phyloP scores from a whole-genome alignment of 345 rosid genomes.

The Trapa incisa region DNA sequence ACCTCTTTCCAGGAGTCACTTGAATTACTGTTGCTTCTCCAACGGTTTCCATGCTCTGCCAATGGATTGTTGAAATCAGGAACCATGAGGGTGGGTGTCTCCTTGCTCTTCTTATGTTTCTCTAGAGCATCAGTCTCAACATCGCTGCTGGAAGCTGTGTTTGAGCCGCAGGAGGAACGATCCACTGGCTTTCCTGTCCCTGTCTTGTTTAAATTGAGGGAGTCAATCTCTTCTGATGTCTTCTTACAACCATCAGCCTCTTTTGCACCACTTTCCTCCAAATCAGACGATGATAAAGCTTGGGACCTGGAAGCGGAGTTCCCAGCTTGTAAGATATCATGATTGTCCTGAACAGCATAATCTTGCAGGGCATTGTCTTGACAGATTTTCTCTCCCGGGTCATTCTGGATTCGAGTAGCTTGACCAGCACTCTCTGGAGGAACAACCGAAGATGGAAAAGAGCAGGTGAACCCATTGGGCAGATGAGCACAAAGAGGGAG shows the following conservation, averaged over 20 bases:
- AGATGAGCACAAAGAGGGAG: slow-evolving; percentile 67
- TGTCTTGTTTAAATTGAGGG: slow-evolving; percentile 35
- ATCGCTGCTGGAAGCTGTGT: slow-evolving; percentile 79
- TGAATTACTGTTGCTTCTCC: slow-evolving; percentile 37
- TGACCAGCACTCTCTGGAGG: slow-evolving; percentile 27
- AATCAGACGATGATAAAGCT: slow-evolving; percentile 30
- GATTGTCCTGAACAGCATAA: slow-evolving; percentile 26
- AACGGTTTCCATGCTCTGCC: slow-evolving; percentile 40
- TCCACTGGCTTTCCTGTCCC: slow-evolving; percentile 59
- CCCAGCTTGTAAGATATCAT: slow-evolving; percentile 47
- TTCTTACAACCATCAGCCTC: slow-evolving; percentile 23
- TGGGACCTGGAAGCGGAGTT: slow-evolving; percentile 42
- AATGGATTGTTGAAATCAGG: slow-evolving; percentile 33
- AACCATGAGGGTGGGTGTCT: slow-evolving; percentile 17
- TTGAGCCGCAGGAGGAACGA: slow-evolving; percentile 91
- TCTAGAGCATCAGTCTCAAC: slow-evolving; percentile 57
- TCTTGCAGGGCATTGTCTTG: slow-evolving; percentile 28
- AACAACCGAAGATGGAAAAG: slow-evolving; percentile 33
- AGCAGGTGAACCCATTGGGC: slow-evolving; percentile 38
- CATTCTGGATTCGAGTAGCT: slow-evolving; percentile 19
- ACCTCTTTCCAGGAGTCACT: slow-evolving; percentile 83
- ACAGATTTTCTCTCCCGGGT: slow-evolving; percentile 20
- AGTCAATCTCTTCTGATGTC: slow-evolving; percentile 32
- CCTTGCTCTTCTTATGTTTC: slow-evolving; percentile 40
- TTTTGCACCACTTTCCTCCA: slow-evolving; percentile 43